Conservation (phyloP, 2,329 filamentous ascomycete species). For the Thelonectria olida region DNA sequence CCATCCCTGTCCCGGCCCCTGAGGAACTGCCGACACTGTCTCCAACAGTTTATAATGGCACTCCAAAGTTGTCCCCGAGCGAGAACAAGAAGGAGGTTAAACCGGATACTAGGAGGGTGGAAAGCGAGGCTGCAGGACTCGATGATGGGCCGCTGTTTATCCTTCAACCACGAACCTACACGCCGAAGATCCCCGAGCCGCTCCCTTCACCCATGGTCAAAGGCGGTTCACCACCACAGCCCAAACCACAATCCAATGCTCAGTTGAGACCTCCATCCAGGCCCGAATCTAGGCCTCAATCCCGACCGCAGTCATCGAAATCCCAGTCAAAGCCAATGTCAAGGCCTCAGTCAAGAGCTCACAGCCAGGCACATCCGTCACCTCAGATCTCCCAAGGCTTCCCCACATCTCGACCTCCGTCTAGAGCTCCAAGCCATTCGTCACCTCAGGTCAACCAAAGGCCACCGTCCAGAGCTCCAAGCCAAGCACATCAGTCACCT, state of each 20-base stretch:
- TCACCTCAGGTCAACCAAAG: slow-evolving; percentile 31
- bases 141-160: slow-evolving; percentile 58
- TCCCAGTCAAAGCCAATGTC: slow-evolving; percentile 18
- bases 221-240: slow-evolving; percentile 29
- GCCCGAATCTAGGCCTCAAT: slow-evolving; percentile 22
- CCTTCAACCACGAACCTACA: slow-evolving; percentile 67
- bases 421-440: slow-evolving; percentile 28
- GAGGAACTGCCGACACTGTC: slow-evolving; percentile 11
- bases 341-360: slow-evolving; percentile 27
- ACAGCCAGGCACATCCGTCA: background rate
- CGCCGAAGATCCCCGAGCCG: slow-evolving; percentile 59
- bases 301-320: slow-evolving; percentile 28
- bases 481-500: background rate
- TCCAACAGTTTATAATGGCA: slow-evolving; percentile 14
- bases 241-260: slow-evolving; percentile 1
- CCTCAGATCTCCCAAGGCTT: background rate
- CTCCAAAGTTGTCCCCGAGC: slow-evolving; percentile 4
- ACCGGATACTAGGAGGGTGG: background rate
- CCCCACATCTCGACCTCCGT: slow-evolving; percentile 4
- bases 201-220: slow-evolving; percentile 56
- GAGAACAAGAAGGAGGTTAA: slow-evolving; percentile 5
- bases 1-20: background rate
- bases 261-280: slow-evolving; percentile 23
- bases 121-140: slow-evolving; percentile 12
- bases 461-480: slow-evolving; percentile 26